Evolutionary conservation across 1,284 basidiomycete genomes (phyloP), one percentile per base, ranked within the genome.

Genomic region (Peniophora sp.): DNA sequence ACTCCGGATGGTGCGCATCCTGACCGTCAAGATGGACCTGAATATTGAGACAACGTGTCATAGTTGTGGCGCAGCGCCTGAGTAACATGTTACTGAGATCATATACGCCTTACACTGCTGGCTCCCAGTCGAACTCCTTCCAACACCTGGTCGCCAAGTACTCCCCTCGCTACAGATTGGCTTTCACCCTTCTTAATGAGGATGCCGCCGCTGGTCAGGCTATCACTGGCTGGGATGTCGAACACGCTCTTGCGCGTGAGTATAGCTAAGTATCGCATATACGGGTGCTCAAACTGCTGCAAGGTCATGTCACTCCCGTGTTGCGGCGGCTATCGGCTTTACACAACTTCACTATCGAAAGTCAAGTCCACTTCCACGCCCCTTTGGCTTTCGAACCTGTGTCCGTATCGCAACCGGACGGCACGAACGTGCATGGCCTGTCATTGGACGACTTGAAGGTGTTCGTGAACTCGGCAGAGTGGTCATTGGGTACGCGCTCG

Each of bases 391-490:
- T 98, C 59, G 70, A 78, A 49, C 89, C 93, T 39, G 59, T 58
- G n/a, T 50, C 63, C 2, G 38, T 78, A 5, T 60, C 63, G 20
- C 52, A 65, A 19, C 61, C 58, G 20, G 59, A 67, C 10, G 60
- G 69, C 27, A 67, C 66, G 16, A 41, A 32, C 12, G 62, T 63
- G 0, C 81, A 81, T 64, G 78, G 80, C 0, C 67, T 97, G 38
- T 81, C 81, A 12, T 79, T 83, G 51, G 91, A 93, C 58, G 82
- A 93, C 58, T 74, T 95, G 52, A 92, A 87, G 20, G 81, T 93
- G 0, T 99, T 99, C 61, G 78, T 99, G 50, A 99, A 99, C 62
- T 92, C 92, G 2, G 95, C 93, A 14, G 89, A 94, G 63, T 99
- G 96, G 96, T 89, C 85, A 14, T 66, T 99, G 43, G 91, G 92